These are phyloP conservation scores for Xerocomus cyaneibrunnescens DNA, from an alignment of 1,284 basidiomycete species.

Conservation along the genomic window DNA sequence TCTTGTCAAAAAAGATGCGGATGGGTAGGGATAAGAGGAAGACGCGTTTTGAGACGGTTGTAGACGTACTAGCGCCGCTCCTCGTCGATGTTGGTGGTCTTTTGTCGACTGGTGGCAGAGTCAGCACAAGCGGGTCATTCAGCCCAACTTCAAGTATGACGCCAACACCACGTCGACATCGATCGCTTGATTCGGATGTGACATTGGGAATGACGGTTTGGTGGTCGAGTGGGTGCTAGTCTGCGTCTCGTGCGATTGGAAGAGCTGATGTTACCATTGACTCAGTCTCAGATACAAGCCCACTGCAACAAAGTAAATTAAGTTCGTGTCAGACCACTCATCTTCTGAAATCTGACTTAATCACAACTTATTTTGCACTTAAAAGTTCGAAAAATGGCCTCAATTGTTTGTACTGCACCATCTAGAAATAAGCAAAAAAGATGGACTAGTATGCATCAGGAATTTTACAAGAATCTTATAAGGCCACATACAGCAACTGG, in stretches of 20 bases:
- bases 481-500: too few species aligned
- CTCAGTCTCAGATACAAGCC: constrained; percentile 9
- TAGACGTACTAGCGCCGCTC: constrained; percentile 79
- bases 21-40: constrained; percentile 39
- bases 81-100: constrained; percentile 93
- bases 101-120: constrained; percentile 96
- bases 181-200: constrained; percentile 56
- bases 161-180: constrained; percentile 87
- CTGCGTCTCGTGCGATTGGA: neutral
- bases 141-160: constrained; percentile 98
- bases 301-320: too few species aligned
- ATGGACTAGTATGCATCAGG: too few species aligned
- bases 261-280: neutral
- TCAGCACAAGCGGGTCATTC: constrained; percentile 91
- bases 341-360: too few species aligned
- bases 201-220: neutral
- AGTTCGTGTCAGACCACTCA: too few species aligned
- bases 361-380: too few species aligned
- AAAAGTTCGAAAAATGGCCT: too few species aligned
- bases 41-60: neutral
- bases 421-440: too few species aligned
- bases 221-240: constrained; percentile 4
- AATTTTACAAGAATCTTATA: too few species aligned
- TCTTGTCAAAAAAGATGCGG: constrained; percentile 96
- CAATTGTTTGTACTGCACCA: too few species aligned